A percentile compares a stretch with the other conserved stretches of the same genome.
These are phyloP conservation scores for Massarina eburnea DNA, from an alignment of 2,329 filamentous ascomycete genomes.

Conservation along the genomic window DNA sequence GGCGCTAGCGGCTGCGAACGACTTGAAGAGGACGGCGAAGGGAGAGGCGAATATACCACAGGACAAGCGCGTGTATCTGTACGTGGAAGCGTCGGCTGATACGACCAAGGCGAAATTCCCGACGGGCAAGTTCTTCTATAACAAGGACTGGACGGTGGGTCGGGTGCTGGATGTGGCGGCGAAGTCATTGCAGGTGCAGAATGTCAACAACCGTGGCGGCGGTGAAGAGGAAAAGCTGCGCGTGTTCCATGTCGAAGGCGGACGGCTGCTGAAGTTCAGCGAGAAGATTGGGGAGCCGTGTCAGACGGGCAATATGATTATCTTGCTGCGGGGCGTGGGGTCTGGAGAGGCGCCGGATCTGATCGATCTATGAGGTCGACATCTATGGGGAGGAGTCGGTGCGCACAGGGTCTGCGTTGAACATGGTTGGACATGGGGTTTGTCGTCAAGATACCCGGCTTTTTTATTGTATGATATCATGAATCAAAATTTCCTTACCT, in stretches of 20 bases:
- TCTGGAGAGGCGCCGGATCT: slow-evolving; percentile 68
- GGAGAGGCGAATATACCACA: slow-evolving; percentile 78
- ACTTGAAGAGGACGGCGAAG: slow-evolving; percentile 83
- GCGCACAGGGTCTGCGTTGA: not conserved
- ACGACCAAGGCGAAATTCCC: slow-evolving; percentile 83
- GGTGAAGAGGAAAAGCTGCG: slow-evolving; percentile 78
- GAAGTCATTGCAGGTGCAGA: slow-evolving; percentile 74
- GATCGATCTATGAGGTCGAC: slow-evolving; percentile 55
- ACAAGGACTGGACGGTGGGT: slow-evolving; percentile 82
- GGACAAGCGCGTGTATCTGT: slow-evolving; percentile 87
- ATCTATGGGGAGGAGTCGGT: not conserved
- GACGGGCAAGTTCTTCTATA: slow-evolving; percentile 56
- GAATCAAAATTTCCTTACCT: not conserved
- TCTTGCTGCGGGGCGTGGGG: slow-evolving; percentile 83
- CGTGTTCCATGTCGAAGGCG: slow-evolving; percentile 91
- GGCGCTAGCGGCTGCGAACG: slow-evolving; percentile 69
- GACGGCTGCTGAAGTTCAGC: slow-evolving; percentile 79
- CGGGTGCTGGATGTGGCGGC: slow-evolving; percentile 78
- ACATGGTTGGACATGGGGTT: not conserved
- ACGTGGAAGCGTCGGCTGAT: slow-evolving; percentile 86
- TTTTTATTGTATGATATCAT: not conserved
- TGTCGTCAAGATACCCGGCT: not conserved
- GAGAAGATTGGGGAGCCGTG: slow-evolving; percentile 78
- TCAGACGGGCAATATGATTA: slow-evolving; percentile 84
- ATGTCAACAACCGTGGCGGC: slow-evolving; percentile 76